Evolutionary conservation across 1,284 basidiomycete genomes (phyloP), one percentile per base, ranked within the genome.

Genomic region (Boletus albobrunnescens): DNA sequence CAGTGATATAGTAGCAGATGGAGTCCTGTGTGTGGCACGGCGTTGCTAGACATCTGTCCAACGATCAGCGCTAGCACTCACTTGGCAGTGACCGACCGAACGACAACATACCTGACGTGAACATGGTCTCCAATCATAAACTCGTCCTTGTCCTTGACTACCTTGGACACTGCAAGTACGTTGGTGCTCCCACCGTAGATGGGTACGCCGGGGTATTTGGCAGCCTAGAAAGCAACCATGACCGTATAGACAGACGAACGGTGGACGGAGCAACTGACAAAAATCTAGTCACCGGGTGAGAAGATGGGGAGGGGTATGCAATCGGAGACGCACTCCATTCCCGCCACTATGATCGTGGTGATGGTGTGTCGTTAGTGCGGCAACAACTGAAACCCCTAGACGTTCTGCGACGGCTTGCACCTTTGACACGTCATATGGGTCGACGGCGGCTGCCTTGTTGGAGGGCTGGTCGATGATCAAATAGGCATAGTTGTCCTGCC

Each of bases 11-110:
- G 73, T 85, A 98, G 71, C 91, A 95, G 61, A 95, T 94, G 35
- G 92, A 95, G 68, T 98, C 95, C 64, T 92, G 91, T 1, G 95
- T 98, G 67, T 98, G 95, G 69, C 94, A 96, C 0, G 94, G 95
- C 0, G 94, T 99, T 12, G 90, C 85, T 16, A 94, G 69, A 67
- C 87, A 90, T 64, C 89, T 91, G 42, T 39, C 33, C 22, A 37
- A 44, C 36, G 35, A 46, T 52, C 48, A 48, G 17, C 43, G 36
- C 16, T 8, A 46, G 17, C 41, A 33, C 17, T 14, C 36, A 40
- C 39, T 16, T n/a, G 8, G 22, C 36, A 14, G 9, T 22, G 13
- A n/a, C n/a, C 37, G 24, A 11, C 35, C 17, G 13, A 1, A 17
- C 23, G 20, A 41, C 22, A 39, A 63, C 72, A 42, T 53, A 88